Evolutionary conservation across 805 yeast species (phyloP), one percentile per base, ranked within the genome.

Genomic region (Priceomyces haplophilus): DNA sequence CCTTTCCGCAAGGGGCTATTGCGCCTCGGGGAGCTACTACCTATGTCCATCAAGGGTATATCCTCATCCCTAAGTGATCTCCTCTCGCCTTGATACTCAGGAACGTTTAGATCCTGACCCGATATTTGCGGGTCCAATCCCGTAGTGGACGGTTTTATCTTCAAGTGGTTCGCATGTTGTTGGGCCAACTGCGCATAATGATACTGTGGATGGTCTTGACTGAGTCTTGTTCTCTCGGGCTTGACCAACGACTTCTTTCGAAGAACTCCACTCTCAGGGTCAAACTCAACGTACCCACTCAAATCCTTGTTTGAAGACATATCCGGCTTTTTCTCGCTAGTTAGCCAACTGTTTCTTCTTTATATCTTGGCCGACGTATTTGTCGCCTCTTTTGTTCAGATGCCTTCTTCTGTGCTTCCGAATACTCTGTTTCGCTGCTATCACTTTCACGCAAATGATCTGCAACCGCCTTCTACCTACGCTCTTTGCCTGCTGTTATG

Each of bases 161-260:
- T 72, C 47, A 87, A 63, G 52, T 81, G 81, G 43, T 72, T 75
- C 10, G 80, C 69, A 54, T 84, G 82, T 47, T 82, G 83, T 33
- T 81, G 77, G 2, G 88, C 81, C 30, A 82, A 81, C 52, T 83
- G 88, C 11, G 85, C 76, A 61, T 88, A 88, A 61, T 85, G 88
- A 63, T 73, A 85, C 44, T 83, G 79, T 2, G 91, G 93, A 58
- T 86, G 85, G 41, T 74, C 75, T n/a, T 78, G 80, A 52, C 80
- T 73, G 48, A 80, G 75, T 41, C 72, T 54, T 31, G 85, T 81
- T 51, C 98, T 78, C 56, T 91, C 98, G 3, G 95, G 95, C 47
- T 88, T 76, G 24, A 91, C 85, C 47, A 91, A 69, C 0, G 97
- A 85, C 51, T 79, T 73, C 59, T 83, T 86, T 43, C 83, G 56